phyloP scores from a whole-genome alignment of 176 grass and related monocot genomes.

The Aechmea fasciata region DNA sequence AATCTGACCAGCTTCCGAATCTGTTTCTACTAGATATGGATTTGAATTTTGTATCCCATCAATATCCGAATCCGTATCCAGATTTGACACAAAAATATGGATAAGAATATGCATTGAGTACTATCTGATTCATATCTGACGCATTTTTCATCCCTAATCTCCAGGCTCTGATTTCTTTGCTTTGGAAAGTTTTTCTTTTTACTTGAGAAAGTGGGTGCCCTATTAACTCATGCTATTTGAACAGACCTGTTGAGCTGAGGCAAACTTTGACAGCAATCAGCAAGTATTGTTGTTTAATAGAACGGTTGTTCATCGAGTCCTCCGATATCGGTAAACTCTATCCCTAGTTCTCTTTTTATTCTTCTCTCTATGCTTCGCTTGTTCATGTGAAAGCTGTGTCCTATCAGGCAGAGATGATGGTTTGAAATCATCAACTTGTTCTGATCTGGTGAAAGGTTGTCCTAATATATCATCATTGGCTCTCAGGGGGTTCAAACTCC shows the following conservation, averaged over 20 bases:
- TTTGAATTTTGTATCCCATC: no score
- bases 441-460: slow-evolving; percentile 16
- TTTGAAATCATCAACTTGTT: slow-evolving; percentile 19
- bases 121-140: no score
- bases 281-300: not conserved
- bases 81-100: no score
- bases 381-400: not conserved
- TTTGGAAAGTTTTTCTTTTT: no score
- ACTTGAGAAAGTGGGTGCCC: no score
- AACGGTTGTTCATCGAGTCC: slow-evolving; percentile 2
- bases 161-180: no score
- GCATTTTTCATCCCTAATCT: no score
- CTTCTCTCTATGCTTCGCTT: not conserved
- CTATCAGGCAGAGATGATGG: slow-evolving; percentile 22
- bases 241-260: slow-evolving; percentile 6
- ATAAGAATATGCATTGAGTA: no score
- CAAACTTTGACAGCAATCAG: not conserved
- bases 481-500: slow-evolving; percentile 21
- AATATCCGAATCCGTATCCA: no score
- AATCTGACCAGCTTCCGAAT: no score
- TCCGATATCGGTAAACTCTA: slow-evolving; percentile 14
- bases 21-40: no score
- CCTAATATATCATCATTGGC: slow-evolving; percentile 13
- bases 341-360: not conserved
- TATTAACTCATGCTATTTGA: not conserved